Conservation (phyloP, 495 filamentous ascomycete species). For the Lophiotrema nucula region DNA sequence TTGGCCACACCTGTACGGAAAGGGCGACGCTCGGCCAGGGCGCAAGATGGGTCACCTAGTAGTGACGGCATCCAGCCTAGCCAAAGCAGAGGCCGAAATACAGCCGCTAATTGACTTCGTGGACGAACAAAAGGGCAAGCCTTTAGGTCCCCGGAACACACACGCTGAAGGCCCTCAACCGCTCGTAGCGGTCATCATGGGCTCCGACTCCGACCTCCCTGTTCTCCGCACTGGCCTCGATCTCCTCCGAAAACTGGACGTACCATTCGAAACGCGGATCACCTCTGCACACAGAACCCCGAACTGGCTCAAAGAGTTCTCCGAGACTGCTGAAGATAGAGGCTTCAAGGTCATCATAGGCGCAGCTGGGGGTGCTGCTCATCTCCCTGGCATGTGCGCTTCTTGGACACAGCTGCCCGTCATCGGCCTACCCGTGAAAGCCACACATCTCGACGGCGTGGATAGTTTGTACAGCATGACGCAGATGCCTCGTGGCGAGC, state of each 20-base stretch:
- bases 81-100: slow-evolving; percentile 69
- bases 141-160: not conserved
- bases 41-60: slow-evolving; percentile 97
- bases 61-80: slow-evolving; percentile 64
- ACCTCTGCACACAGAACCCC: slow-evolving; percentile 94
- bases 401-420: slow-evolving; percentile 85
- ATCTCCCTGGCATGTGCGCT: slow-evolving; percentile 89
- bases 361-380: slow-evolving; percentile 88
- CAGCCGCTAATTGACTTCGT: slow-evolving; percentile 42
- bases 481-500: slow-evolving; percentile 75
- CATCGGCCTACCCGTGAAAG: slow-evolving; percentile 89
- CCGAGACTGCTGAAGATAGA: slow-evolving; percentile 60
- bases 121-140: slow-evolving; percentile 33
- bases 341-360: slow-evolving; percentile 92
- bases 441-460: slow-evolving; percentile 78
- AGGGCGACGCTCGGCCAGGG: slow-evolving; percentile 75
- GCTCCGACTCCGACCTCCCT: slow-evolving; percentile 88
- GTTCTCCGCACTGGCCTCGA: slow-evolving; percentile 73
- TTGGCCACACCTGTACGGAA: slow-evolving; percentile 86
- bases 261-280: slow-evolving; percentile 76
- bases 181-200: slow-evolving; percentile 85
- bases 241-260: slow-evolving; percentile 70
- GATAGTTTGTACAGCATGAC: slow-evolving; percentile 89
- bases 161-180: slow-evolving; percentile 47
- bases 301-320: slow-evolving; percentile 74